A percentile compares a stretch with the other conserved stretches of the same genome.
Conservation (phyloP, 345 rosid genomes). For the Eutrema heterophyllum region DNA sequence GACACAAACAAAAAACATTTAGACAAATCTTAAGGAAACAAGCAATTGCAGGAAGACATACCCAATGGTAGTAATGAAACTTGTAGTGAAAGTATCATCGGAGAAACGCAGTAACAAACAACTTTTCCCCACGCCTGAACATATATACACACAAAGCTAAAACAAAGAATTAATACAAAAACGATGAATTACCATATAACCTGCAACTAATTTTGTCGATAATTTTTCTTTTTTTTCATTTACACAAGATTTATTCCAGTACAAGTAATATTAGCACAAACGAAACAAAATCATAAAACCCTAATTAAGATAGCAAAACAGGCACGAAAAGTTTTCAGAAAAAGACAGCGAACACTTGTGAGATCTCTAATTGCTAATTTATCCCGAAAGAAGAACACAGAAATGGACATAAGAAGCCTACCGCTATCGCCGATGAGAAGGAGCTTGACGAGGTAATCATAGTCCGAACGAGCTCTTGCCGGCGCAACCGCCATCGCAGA, state of each 20-base stretch:
- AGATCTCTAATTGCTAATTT: not conserved
- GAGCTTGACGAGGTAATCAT: constrained; percentile 50
- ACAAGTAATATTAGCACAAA: not conserved
- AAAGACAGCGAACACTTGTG: not conserved
- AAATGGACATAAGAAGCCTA: not conserved
- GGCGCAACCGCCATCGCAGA: constrained; percentile 49
- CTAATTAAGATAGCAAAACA: constrained; percentile 12
- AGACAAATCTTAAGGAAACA: not conserved
- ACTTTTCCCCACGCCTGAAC: constrained; percentile 89
- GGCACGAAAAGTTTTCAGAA: not conserved
- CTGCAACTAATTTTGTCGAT: not conserved
- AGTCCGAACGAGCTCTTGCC: constrained; percentile 52
- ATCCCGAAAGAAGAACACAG: not conserved
- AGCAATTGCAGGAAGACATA: constrained; percentile 16
- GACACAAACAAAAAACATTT: not conserved
- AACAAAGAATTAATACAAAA: not conserved
- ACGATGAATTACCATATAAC: not conserved
- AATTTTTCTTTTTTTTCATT: not conserved
- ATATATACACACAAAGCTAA: not conserved
- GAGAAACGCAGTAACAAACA: constrained; percentile 91
- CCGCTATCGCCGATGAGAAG: constrained; percentile 54
- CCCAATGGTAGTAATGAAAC: constrained; percentile 95
- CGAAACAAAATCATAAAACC: constrained; percentile 9
- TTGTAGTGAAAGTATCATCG: constrained; percentile 89
- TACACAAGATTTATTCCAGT: not conserved